Base-by-base conservation (phyloP, 495 filamentous ascomycete species). In the Neurospora pannonica region DNA sequence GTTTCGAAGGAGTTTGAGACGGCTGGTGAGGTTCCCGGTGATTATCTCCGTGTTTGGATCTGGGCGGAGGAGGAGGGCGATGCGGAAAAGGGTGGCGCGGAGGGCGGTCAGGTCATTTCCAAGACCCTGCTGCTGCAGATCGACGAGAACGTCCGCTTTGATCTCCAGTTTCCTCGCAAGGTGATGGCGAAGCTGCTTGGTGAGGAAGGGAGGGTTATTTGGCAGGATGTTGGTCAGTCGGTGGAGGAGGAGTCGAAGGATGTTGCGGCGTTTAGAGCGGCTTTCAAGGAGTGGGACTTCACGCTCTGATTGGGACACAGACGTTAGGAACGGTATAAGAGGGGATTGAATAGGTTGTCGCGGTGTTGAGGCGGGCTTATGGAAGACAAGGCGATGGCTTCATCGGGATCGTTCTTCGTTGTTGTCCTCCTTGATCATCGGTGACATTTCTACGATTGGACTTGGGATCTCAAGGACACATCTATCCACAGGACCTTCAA, bases 221-320 rank as follows among this genome's bases (percentile, higher is more conserved):
- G 96, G 96, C 88, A 88, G 79, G 90, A 96, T 75, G 95, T 94
- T 77, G 88, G 84, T 19, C 94, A 98, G 86, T 86, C 88, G 2
- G 83, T 91, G 75, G 88, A 86, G 31, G 93, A 97, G 77, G 96
- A 99, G 83, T 87, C 85, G 70, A 85, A 86, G 38, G 94, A 98
- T 81, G 93, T 91, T n/a, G 87, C 88, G 72, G 88, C 86, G 36
- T 97, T 98, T 77, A 94, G 95, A 81, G 86, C 87, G 73, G 92
- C 90, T n/a, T 99, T 97, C 76, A 90, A 93, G 82, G 85, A 88
- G 67, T 97, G 91, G 88, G 94, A 98, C 84, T 97, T 97, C 80
- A 89, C 86, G 21, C 42, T 79, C 39, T 43, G 42, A 31, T 62
- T 21, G 28, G 28, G 54, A 67, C 3, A 6, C 15, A 19, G 24